Base-by-base conservation (phyloP, 208 protist species). In the Kentomonas sorsogonicus region DNA sequence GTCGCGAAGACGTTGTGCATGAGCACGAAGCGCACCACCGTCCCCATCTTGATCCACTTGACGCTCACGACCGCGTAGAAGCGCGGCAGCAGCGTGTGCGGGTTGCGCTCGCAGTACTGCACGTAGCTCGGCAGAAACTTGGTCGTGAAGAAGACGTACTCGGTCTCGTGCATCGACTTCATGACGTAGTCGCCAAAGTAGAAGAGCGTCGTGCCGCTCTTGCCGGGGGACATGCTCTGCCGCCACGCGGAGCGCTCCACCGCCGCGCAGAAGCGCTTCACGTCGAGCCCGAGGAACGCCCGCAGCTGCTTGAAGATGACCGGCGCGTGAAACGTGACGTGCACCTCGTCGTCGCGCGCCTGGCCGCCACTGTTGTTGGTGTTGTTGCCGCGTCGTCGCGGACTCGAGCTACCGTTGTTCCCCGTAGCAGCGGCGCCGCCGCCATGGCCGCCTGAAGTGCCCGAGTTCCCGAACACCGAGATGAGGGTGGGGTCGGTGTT, bases 1-100 rank as follows among this genome's bases (percentile, higher is more conserved):
- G 91, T 93, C 20, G 67, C 63, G 52, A 96, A 96, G 10, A 97
- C 83, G 77, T 96, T 97, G 46, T 91, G 84, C 89, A 96, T 97
- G 9, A 96, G 64, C n/a, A 96, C 78, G 62, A 94, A 95, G 43
- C 73, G 74, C 53, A 80, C 71, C 41, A 62, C 72, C 36, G 66
- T 63, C 2, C 74, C 69, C 7, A 60, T 43, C 44, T 77, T 77
- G 45, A 74, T 66, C 57, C 75, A 86, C 52, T 85, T 63, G 16
- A 96, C 69, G 30, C 84, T 83, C 25, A 91, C 53, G 5, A 94
- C 52, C 6, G 75, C 85, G 60, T 84, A 95, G 74, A 95, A 95
- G 25, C 79, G 79, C 1, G 83, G 76, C 4, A 97, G 74, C 43
- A 94, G 68, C 13, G 93, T 94, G 62, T 92, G 63, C 25, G 82